Evolutionary conservation across 148 eudicot species (phyloP), one percentile per base, ranked within the genome.

Genomic region (Rhododendron mucronatum): DNA sequence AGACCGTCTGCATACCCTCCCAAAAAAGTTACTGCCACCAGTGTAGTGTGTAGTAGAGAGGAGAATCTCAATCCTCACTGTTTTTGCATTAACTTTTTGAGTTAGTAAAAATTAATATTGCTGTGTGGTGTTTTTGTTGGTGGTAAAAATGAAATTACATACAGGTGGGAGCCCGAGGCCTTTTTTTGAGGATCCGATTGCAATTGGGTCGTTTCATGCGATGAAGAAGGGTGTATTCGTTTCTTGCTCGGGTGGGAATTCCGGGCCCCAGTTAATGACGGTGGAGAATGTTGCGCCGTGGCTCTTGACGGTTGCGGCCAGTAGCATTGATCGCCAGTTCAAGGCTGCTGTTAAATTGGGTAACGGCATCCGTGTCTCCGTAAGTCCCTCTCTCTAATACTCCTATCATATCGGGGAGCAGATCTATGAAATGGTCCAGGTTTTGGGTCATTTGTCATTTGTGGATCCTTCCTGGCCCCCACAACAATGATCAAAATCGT

Each of bases 121-220:
- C 50, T 21, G n/a, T 20, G 44, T 20, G 67, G 20, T 61, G 7
- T 16, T 1, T 67, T 67, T 26, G n/a, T n/a, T 67, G 74, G 4
- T 26, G 74, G 74, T 23, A 67, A 67, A 41, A 26, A 67, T 67
- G 28, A 67, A 10, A 67, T 11, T 13, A 10, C 13, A 69, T 13
- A 10, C 4, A 69, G 74, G 95, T 1, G 95, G 95, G 0, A 13
- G 44, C 0, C 12, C 73, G 1, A 51, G 85, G 71, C 18, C 23
- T 2, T 92, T 84, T 71, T 88, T 91, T 13, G 84, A 89, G 12
- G 96, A 95, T 30, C 78, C 90, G 2, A 84, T 92, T 0, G 94
- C 97, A 20, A 95, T 95, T 10, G 98, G 98, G 9, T 82, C 95
- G 10, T 95, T 95, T 78, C 97, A 95, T 80, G 98, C 98, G 23